Evolutionary conservation across 345 rosid species (phyloP).

Genomic region (Lumnitzera racemosa): DNA sequence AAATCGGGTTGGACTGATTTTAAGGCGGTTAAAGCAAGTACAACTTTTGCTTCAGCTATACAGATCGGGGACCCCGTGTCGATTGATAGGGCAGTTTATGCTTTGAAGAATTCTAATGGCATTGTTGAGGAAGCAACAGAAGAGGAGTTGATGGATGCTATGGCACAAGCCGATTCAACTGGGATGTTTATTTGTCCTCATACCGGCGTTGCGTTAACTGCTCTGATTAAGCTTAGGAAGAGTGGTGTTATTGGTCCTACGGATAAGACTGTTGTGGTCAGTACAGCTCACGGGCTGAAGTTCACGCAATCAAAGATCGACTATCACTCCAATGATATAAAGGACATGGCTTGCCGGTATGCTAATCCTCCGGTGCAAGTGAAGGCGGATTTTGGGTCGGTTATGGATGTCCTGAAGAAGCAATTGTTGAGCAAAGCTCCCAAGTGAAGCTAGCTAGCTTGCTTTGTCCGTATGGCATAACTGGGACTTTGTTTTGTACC

Average conservation of each 20-base stretch:
- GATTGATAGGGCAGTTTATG: slow-evolving; percentile 80
- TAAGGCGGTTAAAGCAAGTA: slow-evolving; percentile 56
- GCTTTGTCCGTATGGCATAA: too few species aligned
- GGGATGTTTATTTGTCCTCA: slow-evolving; percentile 97
- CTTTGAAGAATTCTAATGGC: slow-evolving; percentile 62
- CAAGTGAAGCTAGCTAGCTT: too few species aligned
- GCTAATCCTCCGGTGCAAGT: slow-evolving; percentile 78
- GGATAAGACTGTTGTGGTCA: slow-evolving; percentile 79
- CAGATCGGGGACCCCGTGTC: slow-evolving; percentile 95
- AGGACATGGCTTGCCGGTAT: slow-evolving; percentile 70
- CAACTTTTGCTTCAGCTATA: slow-evolving; percentile 87
- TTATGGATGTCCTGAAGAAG: slow-evolving; percentile 74
- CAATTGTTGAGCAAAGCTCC: slow-evolving; percentile 21
- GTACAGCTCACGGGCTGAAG: slow-evolving; percentile 93
- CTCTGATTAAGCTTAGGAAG: slow-evolving; percentile 68
- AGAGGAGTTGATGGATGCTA: slow-evolving; percentile 92
- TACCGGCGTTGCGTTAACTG: slow-evolving; percentile 85
- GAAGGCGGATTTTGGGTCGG: slow-evolving; percentile 74
- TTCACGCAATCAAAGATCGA: slow-evolving; percentile 77
- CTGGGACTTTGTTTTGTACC: too few species aligned
- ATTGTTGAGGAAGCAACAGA: slow-evolving; percentile 89
- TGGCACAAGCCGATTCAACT: slow-evolving; percentile 88
- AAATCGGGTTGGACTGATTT: slow-evolving; percentile 75
- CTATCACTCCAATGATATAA: slow-evolving; percentile 66
- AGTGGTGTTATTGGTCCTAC: slow-evolving; percentile 60